These are phyloP conservation scores for Globisporangium canariense DNA, from an alignment of 352 stramenopile genomes.

Conservation along the genomic window DNA sequence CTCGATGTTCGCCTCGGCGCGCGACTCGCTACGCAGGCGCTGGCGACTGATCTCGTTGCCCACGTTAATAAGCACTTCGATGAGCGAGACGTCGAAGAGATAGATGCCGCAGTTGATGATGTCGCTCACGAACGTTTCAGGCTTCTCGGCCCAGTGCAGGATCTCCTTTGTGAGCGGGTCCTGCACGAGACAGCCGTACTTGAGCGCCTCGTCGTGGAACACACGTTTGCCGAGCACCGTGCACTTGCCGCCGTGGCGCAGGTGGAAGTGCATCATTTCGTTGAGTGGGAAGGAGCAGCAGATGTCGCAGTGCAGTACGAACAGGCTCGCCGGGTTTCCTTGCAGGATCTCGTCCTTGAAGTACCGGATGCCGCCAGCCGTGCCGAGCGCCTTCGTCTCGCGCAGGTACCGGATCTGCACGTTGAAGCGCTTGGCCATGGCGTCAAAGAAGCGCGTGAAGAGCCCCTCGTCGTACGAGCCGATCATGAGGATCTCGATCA, in stretches of 20 bases:
- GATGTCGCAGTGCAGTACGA: constrained; percentile 85
- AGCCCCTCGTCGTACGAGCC: constrained; percentile 87
- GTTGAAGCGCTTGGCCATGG: constrained; percentile 77
- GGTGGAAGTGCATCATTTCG: constrained; percentile 88
- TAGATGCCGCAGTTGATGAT: constrained; percentile 91
- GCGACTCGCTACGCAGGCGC: constrained; percentile 72
- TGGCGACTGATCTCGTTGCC: constrained; percentile 80
- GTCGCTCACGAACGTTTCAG: constrained; percentile 88
- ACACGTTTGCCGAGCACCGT: constrained; percentile 86
- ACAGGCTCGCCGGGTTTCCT: constrained; percentile 65
- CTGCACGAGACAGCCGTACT: constrained; percentile 84
- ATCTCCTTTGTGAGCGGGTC: constrained; percentile 79
- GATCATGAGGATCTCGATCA: constrained; percentile 88
- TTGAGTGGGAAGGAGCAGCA: constrained; percentile 86
- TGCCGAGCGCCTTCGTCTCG: constrained; percentile 79
- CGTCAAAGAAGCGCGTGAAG: constrained; percentile 87
- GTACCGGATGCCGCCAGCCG: constrained; percentile 76
- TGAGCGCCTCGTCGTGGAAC: constrained; percentile 86
- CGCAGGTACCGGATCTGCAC: constrained; percentile 83
- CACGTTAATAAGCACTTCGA: constrained; percentile 74
- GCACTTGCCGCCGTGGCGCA: constrained; percentile 66
- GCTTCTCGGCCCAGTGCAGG: constrained; percentile 87
- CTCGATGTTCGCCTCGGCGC: constrained; percentile 60
- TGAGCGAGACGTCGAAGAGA: constrained; percentile 78
- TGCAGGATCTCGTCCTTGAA: constrained; percentile 85